These are phyloP conservation scores for Lunasporangiospora selenospora DNA, from an alignment of 192 early-diverging fungal species.

Conservation along the genomic window DNA sequence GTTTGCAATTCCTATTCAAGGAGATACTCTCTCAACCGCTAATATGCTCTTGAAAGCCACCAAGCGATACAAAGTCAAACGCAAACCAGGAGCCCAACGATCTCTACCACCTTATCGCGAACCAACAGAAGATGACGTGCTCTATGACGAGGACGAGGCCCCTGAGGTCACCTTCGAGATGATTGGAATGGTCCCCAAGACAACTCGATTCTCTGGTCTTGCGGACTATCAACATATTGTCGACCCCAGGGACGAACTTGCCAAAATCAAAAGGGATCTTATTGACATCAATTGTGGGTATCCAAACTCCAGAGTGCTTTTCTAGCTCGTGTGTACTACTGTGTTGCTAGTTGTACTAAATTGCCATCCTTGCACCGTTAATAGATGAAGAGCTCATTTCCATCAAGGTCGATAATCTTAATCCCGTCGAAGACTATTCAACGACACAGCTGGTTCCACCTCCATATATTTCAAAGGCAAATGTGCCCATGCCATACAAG, in stretches of 20 bases:
- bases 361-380: neutral
- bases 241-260: conserved; percentile 30
- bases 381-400: conserved; percentile 38
- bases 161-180: conserved; percentile 22
- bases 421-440: conserved; percentile 15
- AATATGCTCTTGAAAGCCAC: conserved; percentile 37
- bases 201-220: conserved; percentile 24
- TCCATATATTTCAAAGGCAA: conserved; percentile 14
- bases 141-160: conserved; percentile 24
- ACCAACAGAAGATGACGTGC: conserved; percentile 30
- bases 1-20: conserved; percentile 37
- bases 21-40: conserved; percentile 15
- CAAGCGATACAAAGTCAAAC: conserved; percentile 38
- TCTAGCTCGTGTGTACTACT: no score
- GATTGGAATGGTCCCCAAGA: conserved; percentile 24
- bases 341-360: no score
- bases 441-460: conserved; percentile 29
- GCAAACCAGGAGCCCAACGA: conserved; percentile 16
- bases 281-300: conserved; percentile 31
- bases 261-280: conserved; percentile 26
- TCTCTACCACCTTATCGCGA: conserved; percentile 19
- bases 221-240: conserved; percentile 42
- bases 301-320: no score
- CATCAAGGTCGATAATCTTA: conserved; percentile 30
- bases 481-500: conserved; percentile 16